A percentile compares a stretch with the other conserved stretches of the same genome.
phyloP scores from a whole-genome alignment of 192 early-diverging fungal genomes.

The Backusella macrospora region DNA sequence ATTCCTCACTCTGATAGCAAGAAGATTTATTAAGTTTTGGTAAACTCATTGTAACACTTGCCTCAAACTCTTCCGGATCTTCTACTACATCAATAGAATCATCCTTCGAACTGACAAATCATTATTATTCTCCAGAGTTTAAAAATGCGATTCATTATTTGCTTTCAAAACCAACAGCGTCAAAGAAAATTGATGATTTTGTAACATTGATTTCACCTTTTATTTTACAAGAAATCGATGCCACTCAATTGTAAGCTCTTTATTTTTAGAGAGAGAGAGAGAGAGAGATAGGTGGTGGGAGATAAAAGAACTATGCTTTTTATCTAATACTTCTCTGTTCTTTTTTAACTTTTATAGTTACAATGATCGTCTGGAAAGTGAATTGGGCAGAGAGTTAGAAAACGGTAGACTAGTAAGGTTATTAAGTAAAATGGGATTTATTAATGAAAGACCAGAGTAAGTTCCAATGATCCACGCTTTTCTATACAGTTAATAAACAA shows the following conservation, averaged over 20 bases:
- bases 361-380: slow-evolving; percentile 81
- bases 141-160: slow-evolving; percentile 82
- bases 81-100: slow-evolving; percentile 33
- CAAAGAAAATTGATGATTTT: slow-evolving; percentile 80
- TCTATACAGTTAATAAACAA: slow-evolving; percentile 9
- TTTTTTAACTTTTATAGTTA: slow-evolving; percentile 38
- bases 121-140: slow-evolving; percentile 74
- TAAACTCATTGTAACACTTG: slow-evolving; percentile 73
- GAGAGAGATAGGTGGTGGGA: background rate
- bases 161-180: slow-evolving; percentile 68
- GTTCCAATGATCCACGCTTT: background rate
- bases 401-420: slow-evolving; percentile 91
- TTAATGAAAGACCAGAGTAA: slow-evolving; percentile 88
- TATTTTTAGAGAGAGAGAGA: background rate
- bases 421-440: slow-evolving; percentile 89
- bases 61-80: slow-evolving; percentile 72
- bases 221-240: slow-evolving; percentile 76
- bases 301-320: too few species aligned
- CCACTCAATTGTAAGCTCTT: slow-evolving; percentile 47
- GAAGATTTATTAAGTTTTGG: slow-evolving; percentile 83
- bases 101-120: slow-evolving; percentile 76
- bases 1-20: slow-evolving; percentile 54
- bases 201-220: slow-evolving; percentile 72
- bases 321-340: too few species aligned
- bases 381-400: slow-evolving; percentile 82